Percentiles rank a stretch among this genome's conserved stretches.
These are phyloP conservation scores for Tricholoma saponaceum DNA, from an alignment of 768 basidiomycete species.

Conservation along the genomic window DNA sequence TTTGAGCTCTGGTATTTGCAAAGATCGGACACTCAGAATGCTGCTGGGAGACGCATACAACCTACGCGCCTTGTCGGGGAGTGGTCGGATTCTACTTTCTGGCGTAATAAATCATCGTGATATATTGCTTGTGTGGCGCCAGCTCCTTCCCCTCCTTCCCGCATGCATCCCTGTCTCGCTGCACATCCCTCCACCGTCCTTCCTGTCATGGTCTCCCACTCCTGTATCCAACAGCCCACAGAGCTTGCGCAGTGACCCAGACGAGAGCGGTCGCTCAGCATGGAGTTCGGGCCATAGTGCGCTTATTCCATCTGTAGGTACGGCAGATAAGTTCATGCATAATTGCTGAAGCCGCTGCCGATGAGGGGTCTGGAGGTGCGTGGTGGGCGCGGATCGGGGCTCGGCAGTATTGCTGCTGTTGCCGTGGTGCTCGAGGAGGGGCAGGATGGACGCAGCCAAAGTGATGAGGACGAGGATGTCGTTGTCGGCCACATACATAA, in stretches of 20 bases:
- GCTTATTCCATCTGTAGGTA: slow-evolving; percentile 27
- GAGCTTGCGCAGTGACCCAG: slow-evolving; percentile 11
- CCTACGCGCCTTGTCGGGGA: slow-evolving; percentile 43
- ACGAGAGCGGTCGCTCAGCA: slow-evolving; percentile 8
- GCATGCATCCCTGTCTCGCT: slow-evolving; percentile 14
- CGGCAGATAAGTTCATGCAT: slow-evolving; percentile 41
- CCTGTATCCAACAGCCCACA: slow-evolving; percentile 9
- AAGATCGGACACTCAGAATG: slow-evolving; percentile 33
- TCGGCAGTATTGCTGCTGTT: slow-evolving; percentile 9
- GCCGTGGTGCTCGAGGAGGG: slow-evolving; percentile 30
- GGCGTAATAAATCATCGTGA: slow-evolving; percentile 27
- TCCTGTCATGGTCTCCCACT: slow-evolving; percentile 1
- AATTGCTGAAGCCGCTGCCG: slow-evolving; percentile 46
- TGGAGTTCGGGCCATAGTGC: slow-evolving; percentile 21
- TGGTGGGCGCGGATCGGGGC: slow-evolving; percentile 1
- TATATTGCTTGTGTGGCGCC: not conserved
- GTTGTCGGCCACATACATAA: slow-evolving; percentile 57
- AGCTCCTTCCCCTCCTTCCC: slow-evolving; percentile 12
- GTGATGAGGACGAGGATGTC: slow-evolving; percentile 54
- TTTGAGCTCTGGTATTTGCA: slow-evolving; percentile 63
- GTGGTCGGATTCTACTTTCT: slow-evolving; percentile 62
- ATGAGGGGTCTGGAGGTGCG: slow-evolving; percentile 17
- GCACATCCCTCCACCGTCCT: slow-evolving; percentile 5
- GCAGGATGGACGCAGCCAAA: slow-evolving; percentile 44
- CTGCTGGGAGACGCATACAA: slow-evolving; percentile 40